These are phyloP conservation scores for Crotalaria pallida DNA, from an alignment of 306 rosid genomes.

Conservation along the genomic window DNA sequence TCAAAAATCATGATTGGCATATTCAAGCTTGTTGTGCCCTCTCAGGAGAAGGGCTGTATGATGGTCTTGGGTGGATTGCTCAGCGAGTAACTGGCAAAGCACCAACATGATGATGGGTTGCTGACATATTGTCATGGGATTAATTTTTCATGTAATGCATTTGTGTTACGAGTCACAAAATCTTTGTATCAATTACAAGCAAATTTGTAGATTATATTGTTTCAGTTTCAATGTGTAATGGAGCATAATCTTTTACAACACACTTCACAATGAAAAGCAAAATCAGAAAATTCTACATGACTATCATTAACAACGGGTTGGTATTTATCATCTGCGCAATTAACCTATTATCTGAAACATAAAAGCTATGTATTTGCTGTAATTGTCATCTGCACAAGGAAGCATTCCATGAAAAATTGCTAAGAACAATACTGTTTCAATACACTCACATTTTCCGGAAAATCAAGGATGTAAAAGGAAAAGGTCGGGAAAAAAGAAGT, in stretches of 20 bases:
- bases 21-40: slow-evolving; percentile 98
- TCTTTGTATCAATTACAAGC: slow-evolving; percentile 43
- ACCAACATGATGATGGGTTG: slow-evolving; percentile 34
- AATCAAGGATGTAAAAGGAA: neutral
- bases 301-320: neutral
- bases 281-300: neutral
- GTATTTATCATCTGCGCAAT: slow-evolving; percentile 4
- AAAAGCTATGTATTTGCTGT: slow-evolving; percentile 24
- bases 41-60: slow-evolving; percentile 87
- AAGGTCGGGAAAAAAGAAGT: neutral
- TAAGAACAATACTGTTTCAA: slow-evolving; percentile 17
- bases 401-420: slow-evolving; percentile 20
- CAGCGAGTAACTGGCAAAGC: slow-evolving; percentile 75
- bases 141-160: slow-evolving; percentile 32
- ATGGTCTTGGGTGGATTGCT: slow-evolving; percentile 97
- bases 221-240: slow-evolving; percentile 29
- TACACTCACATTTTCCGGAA: slow-evolving; percentile 23
- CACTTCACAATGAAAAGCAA: neutral
- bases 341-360: slow-evolving; percentile 27
- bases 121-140: neutral
- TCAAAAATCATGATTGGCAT: slow-evolving; percentile 99
- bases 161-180: slow-evolving; percentile 29
- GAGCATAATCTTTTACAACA: neutral
- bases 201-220: slow-evolving; percentile 41
- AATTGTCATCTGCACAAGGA: slow-evolving; percentile 49